phyloP scores from a whole-genome alignment of 192 early-diverging fungal species.

The Helicostylum pulchrum region DNA sequence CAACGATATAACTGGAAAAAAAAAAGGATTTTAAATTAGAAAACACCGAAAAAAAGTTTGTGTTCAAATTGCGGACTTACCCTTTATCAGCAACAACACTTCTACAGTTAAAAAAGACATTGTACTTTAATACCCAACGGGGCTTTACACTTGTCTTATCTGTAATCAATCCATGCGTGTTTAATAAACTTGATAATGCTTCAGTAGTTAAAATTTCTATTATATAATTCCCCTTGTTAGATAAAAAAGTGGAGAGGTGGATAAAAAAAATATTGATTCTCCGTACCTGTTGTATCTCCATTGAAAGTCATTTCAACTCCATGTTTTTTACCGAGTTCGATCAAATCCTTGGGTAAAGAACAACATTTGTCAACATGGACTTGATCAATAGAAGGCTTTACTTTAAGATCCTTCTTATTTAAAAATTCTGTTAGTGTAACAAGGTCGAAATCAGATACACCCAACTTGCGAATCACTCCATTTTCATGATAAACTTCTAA shows the following conservation, averaged over 20 bases:
- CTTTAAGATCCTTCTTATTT: constrained; percentile 16
- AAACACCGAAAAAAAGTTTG: neutral
- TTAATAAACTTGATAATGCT: constrained; percentile 38
- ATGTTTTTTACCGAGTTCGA: constrained; percentile 40
- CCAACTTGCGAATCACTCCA: constrained; percentile 40
- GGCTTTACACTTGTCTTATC: constrained; percentile 22
- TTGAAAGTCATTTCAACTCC: constrained; percentile 44
- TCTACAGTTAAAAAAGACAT: constrained; percentile 42
- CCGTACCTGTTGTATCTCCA: constrained; percentile 44
- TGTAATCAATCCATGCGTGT: constrained; percentile 22
- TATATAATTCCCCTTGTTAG: neutral
- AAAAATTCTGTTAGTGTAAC: constrained; percentile 37
- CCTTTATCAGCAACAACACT: constrained; percentile 52
- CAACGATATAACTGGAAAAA: constrained; percentile 11
- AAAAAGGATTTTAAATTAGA: neutral
- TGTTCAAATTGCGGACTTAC: constrained; percentile 13
- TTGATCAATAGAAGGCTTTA: constrained; percentile 45
- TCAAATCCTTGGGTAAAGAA: constrained; percentile 42
- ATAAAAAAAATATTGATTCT: neutral
- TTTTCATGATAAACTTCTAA: constrained; percentile 31
- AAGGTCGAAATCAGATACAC: constrained; percentile 46
- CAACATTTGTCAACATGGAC: constrained; percentile 47
- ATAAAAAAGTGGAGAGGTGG: constrained; percentile 6
- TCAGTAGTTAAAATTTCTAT: constrained; percentile 44
- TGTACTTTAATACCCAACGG: constrained; percentile 54